Evolutionary conservation across 2,329 filamentous ascomycete species (phyloP).

Genomic region (Blastomyces percursus): DNA sequence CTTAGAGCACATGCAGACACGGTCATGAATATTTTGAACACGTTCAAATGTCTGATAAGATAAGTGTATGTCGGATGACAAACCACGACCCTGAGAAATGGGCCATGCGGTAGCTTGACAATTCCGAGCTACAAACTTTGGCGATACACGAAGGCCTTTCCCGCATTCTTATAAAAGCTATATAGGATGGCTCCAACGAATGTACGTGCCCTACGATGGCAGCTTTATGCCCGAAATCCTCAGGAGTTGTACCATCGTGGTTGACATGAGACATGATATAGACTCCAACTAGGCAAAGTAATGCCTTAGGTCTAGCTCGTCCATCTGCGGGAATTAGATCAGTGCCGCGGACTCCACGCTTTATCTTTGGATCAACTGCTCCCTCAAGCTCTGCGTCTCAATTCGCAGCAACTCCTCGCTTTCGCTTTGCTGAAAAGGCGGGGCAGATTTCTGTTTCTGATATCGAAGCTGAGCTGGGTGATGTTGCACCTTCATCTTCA

Average conservation of each 20-base stretch:
- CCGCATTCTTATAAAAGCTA: background rate
- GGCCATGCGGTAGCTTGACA: background rate
- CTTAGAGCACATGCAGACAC: too few species aligned
- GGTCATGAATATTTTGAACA: too few species aligned
- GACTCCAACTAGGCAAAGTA: background rate
- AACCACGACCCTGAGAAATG: background rate
- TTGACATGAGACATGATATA: background rate
- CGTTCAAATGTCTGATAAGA: too few species aligned
- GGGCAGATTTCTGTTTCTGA: background rate
- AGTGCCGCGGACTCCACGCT: conserved; percentile 9
- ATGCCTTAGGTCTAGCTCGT: background rate
- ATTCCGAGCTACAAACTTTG: background rate
- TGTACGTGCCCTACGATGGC: background rate
- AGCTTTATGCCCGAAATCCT: background rate
- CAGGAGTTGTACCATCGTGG: background rate
- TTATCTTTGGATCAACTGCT: conserved; percentile 12
- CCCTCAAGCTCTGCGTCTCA: conserved; percentile 8
- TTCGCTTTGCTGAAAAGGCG: conserved; percentile 9
- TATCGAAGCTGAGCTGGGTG: background rate
- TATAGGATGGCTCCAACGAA: background rate
- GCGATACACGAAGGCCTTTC: too few species aligned
- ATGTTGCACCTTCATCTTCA: background rate
- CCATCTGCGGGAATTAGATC: background rate
- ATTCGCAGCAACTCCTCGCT: conserved; percentile 15
- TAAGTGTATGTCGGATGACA: too few species aligned